These are phyloP conservation scores for Didymella exigua DNA, from an alignment of 2,329 filamentous ascomycete species.

Conservation along the genomic window DNA sequence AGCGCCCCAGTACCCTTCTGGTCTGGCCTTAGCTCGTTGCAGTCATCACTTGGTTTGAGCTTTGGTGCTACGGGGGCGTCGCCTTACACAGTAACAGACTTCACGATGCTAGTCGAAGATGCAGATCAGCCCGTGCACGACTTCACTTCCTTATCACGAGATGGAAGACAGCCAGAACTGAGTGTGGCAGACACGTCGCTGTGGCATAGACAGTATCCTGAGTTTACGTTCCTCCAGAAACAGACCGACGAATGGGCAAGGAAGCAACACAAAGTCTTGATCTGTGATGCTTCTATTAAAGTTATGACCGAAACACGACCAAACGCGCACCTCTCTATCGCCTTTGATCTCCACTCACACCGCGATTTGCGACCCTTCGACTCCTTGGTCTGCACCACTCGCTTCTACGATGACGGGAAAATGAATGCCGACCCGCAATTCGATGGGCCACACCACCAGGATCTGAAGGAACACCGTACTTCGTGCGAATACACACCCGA, in stretches of 20 bases:
- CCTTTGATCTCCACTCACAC: slow-evolving; percentile 43
- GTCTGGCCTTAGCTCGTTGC: slow-evolving; percentile 22
- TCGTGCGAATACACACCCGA: slow-evolving; percentile 28
- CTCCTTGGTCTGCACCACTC: slow-evolving; percentile 40
- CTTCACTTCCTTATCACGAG: slow-evolving; percentile 45
- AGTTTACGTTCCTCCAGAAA: slow-evolving; percentile 34
- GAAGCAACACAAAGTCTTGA: slow-evolving; percentile 43
- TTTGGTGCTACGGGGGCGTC: slow-evolving; percentile 18
- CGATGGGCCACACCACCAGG: slow-evolving; percentile 25
- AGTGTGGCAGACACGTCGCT: slow-evolving; percentile 39
- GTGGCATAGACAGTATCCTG: slow-evolving; percentile 44
- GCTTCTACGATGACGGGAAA: slow-evolving; percentile 42
- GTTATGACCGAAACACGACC: slow-evolving; percentile 48
- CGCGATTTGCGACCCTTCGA: slow-evolving; percentile 39
- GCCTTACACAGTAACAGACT: slow-evolving; percentile 38
- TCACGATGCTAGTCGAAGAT: slow-evolving; percentile 51
- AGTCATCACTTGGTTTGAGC: slow-evolving; percentile 21
- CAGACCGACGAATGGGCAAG: slow-evolving; percentile 28
- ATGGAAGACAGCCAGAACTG: slow-evolving; percentile 38
- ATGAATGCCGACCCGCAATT: slow-evolving; percentile 31
- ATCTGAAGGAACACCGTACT: slow-evolving; percentile 30
- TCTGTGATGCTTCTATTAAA: slow-evolving; percentile 51
- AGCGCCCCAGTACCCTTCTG: slow-evolving; percentile 22
- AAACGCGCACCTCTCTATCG: slow-evolving; percentile 40
- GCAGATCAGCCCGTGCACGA: slow-evolving; percentile 45